phyloP scores from a whole-genome alignment of 495 filamentous ascomycete genomes.

The Chaetomium fimeti region DNA sequence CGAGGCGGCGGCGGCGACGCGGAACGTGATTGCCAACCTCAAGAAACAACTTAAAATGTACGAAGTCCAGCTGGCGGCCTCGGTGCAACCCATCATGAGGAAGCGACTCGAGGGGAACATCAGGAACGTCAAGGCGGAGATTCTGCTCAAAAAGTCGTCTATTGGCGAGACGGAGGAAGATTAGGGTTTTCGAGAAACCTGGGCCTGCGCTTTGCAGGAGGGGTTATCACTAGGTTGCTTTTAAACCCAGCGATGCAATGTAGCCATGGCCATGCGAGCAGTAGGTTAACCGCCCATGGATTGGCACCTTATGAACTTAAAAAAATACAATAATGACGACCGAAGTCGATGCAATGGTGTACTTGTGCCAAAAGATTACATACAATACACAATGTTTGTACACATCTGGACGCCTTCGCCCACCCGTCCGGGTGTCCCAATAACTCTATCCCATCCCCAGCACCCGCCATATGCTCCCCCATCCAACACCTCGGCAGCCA shows the following conservation, averaged over 20 bases:
- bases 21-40: conserved; percentile 57
- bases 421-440: background rate
- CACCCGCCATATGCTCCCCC: background rate
- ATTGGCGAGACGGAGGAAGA: conserved; percentile 51
- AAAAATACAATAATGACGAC: background rate
- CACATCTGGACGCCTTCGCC: background rate
- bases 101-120: conserved; percentile 54
- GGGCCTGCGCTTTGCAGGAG: background rate
- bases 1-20: conserved; percentile 48
- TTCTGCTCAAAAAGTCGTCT: conserved; percentile 57
- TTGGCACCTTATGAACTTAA: background rate
- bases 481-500: background rate
- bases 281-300: background rate
- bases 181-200: background rate
- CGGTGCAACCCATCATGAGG: conserved; percentile 50
- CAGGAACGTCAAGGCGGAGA: conserved; percentile 53
- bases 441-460: background rate
- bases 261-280: background rate
- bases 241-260: background rate
- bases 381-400: conserved; percentile 24
- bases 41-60: conserved; percentile 43
- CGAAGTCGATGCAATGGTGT: conserved; percentile 10
- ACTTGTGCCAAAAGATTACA: conserved; percentile 16
- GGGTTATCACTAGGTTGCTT: background rate
- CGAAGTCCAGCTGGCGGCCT: conserved; percentile 39